These are phyloP conservation scores for Blastobotrys attinorum DNA, from an alignment of 805 yeast genomes.

Conservation along the genomic window DNA sequence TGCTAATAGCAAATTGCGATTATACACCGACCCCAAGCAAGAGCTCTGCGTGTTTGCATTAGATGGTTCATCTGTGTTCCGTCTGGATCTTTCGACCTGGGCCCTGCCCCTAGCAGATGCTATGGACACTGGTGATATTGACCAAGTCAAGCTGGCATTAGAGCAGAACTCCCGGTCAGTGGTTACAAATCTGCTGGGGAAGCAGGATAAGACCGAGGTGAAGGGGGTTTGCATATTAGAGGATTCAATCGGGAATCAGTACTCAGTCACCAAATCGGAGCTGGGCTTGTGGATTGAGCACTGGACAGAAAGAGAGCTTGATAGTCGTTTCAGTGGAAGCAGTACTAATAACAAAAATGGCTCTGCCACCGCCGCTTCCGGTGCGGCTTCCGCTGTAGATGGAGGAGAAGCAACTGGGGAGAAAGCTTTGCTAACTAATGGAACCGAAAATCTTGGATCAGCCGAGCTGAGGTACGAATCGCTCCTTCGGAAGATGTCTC, in stretches of 20 bases:
- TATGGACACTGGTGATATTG: constrained; percentile 5
- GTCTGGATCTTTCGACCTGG: constrained; percentile 10
- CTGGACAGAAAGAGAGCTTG: background rate
- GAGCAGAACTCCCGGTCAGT: constrained; percentile 18
- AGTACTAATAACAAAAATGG: background rate
- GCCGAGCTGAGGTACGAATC: constrained; percentile 5
- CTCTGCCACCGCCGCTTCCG: background rate
- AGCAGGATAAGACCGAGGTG: constrained; percentile 13
- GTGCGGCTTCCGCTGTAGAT: constrained; percentile 5
- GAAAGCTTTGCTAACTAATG: background rate
- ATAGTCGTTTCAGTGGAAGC: background rate
- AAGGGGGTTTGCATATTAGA: constrained; percentile 3
- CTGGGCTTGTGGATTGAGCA: constrained; percentile 8
- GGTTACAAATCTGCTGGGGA: constrained; percentile 16
- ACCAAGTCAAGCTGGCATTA: background rate
- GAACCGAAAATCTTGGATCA: too few species aligned
- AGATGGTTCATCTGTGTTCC: background rate
- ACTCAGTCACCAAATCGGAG: constrained; percentile 3
- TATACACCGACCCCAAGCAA: background rate
- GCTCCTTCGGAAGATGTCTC: constrained; percentile 1
- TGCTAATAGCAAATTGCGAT: background rate
- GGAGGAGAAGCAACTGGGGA: background rate
- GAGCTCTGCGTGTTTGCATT: background rate
- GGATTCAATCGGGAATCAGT: constrained; percentile 3
- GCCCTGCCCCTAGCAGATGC: constrained; percentile 8